A percentile compares a stretch with the other conserved stretches of the same genome.
phyloP scores from a whole-genome alignment of 257 asterid species.

The Paraleonurus japonicus region DNA sequence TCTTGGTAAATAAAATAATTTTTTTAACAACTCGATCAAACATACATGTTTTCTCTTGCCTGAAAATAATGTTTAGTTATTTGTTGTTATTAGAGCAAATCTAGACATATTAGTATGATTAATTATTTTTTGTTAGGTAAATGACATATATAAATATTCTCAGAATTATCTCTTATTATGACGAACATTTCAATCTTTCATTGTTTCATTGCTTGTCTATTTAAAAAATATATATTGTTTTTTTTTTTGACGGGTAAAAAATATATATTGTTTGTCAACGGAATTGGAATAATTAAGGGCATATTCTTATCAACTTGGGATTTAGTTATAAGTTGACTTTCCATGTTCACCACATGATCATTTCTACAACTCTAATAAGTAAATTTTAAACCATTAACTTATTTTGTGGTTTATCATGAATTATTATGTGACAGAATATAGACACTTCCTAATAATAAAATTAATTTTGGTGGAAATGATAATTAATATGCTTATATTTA shows the following conservation, averaged over 20 bases:
- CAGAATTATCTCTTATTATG: neutral
- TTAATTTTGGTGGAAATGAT: too few species aligned
- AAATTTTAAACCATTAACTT: neutral
- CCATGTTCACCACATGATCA: neutral
- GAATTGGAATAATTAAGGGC: slow-evolving; percentile 19
- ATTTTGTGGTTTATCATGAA: neutral
- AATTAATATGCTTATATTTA: too few species aligned
- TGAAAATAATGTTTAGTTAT: too few species aligned
- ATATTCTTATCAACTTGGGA: slow-evolving; percentile 9
- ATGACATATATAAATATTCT: too few species aligned
- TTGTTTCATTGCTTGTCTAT: neutral
- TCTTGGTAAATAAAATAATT: too few species aligned
- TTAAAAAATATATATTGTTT: neutral
- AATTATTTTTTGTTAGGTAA: too few species aligned
- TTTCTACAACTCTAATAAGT: neutral
- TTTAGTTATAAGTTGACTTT: neutral
- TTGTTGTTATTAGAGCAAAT: too few species aligned
- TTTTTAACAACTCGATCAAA: too few species aligned
- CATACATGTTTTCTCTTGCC: too few species aligned
- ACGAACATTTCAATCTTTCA: neutral
- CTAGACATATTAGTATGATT: too few species aligned
- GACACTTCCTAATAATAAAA: too few species aligned
- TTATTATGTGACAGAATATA: neutral
- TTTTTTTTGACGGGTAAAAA: too few species aligned
- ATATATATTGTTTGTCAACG: neutral